phyloP scores from a whole-genome alignment of 768 basidiomycete genomes.

The Brasilioporus rufonigricans region DNA sequence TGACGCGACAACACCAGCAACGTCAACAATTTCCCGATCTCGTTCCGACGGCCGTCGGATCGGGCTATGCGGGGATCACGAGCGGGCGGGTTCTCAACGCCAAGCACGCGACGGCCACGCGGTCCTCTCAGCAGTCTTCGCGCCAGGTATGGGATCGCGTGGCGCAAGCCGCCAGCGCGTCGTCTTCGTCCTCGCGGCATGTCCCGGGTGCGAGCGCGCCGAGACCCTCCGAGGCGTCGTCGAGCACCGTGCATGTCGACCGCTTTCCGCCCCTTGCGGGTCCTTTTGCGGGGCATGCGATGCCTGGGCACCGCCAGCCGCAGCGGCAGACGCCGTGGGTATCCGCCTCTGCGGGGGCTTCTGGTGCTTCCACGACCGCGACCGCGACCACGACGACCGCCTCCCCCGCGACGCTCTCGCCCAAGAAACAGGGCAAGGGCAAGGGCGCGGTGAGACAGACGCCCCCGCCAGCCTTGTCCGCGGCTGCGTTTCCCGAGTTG shows the following conservation, averaged over 20 bases:
- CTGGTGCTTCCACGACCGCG: background rate
- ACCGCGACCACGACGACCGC: background rate
- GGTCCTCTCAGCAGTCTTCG: conserved; percentile 54
- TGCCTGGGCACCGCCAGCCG: conserved; percentile 38
- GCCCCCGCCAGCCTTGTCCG: conserved; percentile 46
- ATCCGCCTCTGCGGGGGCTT: conserved; percentile 18
- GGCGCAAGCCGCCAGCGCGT: conserved; percentile 67
- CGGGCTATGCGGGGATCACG: conserved; percentile 76
- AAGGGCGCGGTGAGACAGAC: conserved; percentile 12
- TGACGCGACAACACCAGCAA: conserved; percentile 48
- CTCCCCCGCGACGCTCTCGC: background rate
- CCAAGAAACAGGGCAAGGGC: conserved; percentile 13
- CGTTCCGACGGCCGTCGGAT: conserved; percentile 51
- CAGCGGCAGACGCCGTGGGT: conserved; percentile 66
- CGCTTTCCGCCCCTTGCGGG: conserved; percentile 33
- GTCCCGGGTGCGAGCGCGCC: conserved; percentile 10
- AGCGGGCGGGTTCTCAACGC: conserved; percentile 82
- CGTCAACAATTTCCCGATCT: conserved; percentile 84
- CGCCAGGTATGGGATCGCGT: conserved; percentile 84
- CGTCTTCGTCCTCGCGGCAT: conserved; percentile 37
- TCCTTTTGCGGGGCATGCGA: background rate
- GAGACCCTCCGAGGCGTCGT: conserved; percentile 25
- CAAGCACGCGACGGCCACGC: conserved; percentile 67
- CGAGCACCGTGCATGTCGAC: conserved; percentile 17
- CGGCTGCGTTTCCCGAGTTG: conserved; percentile 66